These are phyloP conservation scores for Stephania japonica DNA, from an alignment of 164 flowering plant genomes.

Conservation along the genomic window DNA sequence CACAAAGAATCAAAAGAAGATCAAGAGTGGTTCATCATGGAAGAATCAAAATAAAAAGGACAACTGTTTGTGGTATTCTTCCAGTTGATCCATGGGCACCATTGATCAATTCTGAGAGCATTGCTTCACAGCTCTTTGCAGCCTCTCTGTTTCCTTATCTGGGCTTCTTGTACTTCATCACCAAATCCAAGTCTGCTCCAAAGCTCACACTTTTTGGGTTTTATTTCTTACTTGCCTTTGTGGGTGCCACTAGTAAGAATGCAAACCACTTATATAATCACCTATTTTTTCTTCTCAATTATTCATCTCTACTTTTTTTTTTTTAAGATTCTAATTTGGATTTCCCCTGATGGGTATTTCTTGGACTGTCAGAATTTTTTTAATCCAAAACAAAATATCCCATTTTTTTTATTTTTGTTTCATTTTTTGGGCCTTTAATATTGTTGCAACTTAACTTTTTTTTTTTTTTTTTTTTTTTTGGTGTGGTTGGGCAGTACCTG, in stretches of 20 bases:
- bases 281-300: too few relatives aligned
- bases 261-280: not conserved
- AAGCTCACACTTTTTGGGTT: slow-evolving; percentile 94
- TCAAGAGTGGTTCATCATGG: slow-evolving; percentile 10
- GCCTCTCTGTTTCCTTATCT: slow-evolving; percentile 76
- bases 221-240: slow-evolving; percentile 92
- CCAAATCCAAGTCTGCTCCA: slow-evolving; percentile 82
- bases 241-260: slow-evolving; percentile 90
- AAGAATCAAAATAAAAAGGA: slow-evolving; percentile 2
- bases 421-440: too few relatives aligned
- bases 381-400: too few relatives aligned
- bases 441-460: slow-evolving; percentile 7
- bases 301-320: too few relatives aligned
- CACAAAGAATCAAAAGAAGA: not conserved
- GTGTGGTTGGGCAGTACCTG: slow-evolving; percentile 58
- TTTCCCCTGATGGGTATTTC: too few relatives aligned
- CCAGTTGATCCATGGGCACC: slow-evolving; percentile 99
- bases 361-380: too few relatives aligned
- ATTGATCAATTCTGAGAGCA: slow-evolving; percentile 73
- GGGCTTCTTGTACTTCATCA: slow-evolving; percentile 89
- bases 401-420: too few relatives aligned
- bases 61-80: slow-evolving; percentile 40
- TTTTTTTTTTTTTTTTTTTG: slow-evolving; percentile 9
- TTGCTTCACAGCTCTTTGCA: slow-evolving; percentile 89
- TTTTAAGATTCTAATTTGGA: too few relatives aligned